phyloP scores from a whole-genome alignment of 2,329 filamentous ascomycete genomes.

The Nemania abortiva region DNA sequence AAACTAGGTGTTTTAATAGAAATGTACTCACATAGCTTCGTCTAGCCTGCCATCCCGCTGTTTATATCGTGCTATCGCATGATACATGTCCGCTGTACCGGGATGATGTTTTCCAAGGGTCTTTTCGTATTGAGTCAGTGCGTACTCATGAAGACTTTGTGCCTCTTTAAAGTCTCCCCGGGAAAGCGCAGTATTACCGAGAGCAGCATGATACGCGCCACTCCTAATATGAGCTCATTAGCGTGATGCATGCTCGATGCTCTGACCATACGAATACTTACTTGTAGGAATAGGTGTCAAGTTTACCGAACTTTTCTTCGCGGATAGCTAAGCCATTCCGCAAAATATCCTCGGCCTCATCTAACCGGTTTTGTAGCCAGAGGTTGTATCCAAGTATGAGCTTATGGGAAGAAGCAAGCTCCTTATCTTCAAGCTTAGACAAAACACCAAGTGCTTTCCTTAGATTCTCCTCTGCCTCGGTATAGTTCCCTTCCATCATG shows the following conservation, averaged over 20 bases:
- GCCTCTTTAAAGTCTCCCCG: background rate
- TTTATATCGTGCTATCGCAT: background rate
- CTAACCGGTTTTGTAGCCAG: background rate
- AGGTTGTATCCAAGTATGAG: slow-evolving; percentile 6
- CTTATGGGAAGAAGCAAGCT: slow-evolving; percentile 5
- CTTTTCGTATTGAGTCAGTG: slow-evolving; percentile 2
- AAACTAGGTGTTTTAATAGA: background rate
- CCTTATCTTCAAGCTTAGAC: background rate
- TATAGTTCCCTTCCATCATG: background rate
- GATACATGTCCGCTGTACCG: slow-evolving; percentile 1
- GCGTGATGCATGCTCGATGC: background rate
- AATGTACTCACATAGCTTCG: slow-evolving; percentile 1
- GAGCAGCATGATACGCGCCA: slow-evolving; percentile 6
- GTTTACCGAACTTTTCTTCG: background rate
- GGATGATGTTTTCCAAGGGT: slow-evolving; percentile 4
- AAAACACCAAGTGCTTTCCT: background rate
- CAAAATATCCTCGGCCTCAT: background rate
- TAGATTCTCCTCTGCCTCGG: background rate
- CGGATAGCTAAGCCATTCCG: background rate
- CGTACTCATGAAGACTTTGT: background rate
- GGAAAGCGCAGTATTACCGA: background rate
- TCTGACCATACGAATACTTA: background rate
- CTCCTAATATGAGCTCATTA: background rate
- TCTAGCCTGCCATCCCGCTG: background rate
- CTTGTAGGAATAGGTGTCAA: slow-evolving; percentile 1